Evolutionary conservation across 768 basidiomycete species (phyloP), one percentile per base, ranked within the genome.

Genomic region (Neoboletus brunneissimus): DNA sequence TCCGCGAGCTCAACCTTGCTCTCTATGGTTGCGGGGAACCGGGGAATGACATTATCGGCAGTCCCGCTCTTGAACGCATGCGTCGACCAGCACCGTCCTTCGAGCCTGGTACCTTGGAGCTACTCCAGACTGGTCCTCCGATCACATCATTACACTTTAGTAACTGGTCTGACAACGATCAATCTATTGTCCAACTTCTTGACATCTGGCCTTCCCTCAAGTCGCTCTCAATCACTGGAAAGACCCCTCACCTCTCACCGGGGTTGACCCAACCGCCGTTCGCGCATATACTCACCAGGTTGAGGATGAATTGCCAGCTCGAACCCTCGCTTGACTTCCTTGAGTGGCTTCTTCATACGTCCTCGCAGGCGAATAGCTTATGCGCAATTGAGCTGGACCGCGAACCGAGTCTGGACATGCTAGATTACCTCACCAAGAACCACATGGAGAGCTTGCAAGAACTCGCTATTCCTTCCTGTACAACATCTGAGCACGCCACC

Each of bases 121-220:
- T 80, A 42, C 77, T 89, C 49, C 79, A 73, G 51, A 67, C 78
- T 11, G 85, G 82, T n/a, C 83, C 87, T 1, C 65, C 58, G 44
- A 80, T 83, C 58, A 73, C 78, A 31, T 66, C 71, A 6, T 75
- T 90, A 5, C 79, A 80, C 53, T 85, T 90, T 64, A 81, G 78
- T 66, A 89, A 90, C 65, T 89, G 86, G 86, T 84, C 88, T 12
- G 80, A 84, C 58, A 83, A 86, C 64, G 71, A 77, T 48, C 71
- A 80, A 40, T 73, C 79, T 16, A 72, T 89, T 50, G 72, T 77
- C 46, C 84, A 87, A 68, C 79, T 90, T 40, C 80, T 89, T 59
- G 78, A 81, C 50, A 73, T 85, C 53, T 89, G 84, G 81, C 78
- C 86, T 2, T 74, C 78, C 16, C 71, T 90, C 53, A 73, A 73